A percentile compares a stretch with the other conserved stretches of the same genome.
These are phyloP conservation scores for Penstemon newberryi DNA, from an alignment of 257 asterid species.

Conservation along the genomic window DNA sequence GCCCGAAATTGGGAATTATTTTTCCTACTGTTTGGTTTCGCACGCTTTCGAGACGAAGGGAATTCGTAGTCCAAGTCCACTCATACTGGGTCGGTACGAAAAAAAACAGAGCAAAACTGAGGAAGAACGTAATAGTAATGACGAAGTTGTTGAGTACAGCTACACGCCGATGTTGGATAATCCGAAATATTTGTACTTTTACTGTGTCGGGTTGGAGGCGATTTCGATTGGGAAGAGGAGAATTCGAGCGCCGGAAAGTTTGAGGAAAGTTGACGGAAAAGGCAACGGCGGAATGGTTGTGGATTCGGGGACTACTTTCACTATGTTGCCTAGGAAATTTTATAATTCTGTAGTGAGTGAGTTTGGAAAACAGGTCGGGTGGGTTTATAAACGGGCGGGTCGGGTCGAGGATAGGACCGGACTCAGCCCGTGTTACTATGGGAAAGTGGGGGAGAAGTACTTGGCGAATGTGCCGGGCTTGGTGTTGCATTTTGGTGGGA, in stretches of 20 bases:
- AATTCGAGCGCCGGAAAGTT: constrained; percentile 54
- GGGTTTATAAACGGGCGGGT: constrained; percentile 46
- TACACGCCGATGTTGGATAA: constrained; percentile 79
- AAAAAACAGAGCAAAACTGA: constrained; percentile 17
- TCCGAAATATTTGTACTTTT: constrained; percentile 71
- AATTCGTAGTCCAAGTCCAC: constrained; percentile 63
- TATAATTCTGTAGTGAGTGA: constrained; percentile 51
- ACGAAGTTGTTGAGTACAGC: constrained; percentile 33
- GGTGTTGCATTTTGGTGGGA: constrained; percentile 68
- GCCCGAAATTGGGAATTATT: constrained; percentile 77
- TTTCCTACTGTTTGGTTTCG: constrained; percentile 78
- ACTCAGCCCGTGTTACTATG: constrained; percentile 76
- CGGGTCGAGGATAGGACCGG: constrained; percentile 69
- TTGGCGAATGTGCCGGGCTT: constrained; percentile 43
- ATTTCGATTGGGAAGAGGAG: constrained; percentile 51
- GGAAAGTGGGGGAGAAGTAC: constrained; percentile 13
- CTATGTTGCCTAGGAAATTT: constrained; percentile 67
- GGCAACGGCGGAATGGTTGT: constrained; percentile 98
- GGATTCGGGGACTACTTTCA: constrained; percentile 92
- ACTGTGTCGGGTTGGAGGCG: constrained; percentile 71
- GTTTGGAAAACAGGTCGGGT: constrained; percentile 45
- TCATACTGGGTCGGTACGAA: constrained; percentile 64
- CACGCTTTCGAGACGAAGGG: constrained; percentile 54
- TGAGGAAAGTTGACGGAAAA: constrained; percentile 52
- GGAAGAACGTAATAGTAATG: background rate